Percentiles rank a stretch among this genome's conserved stretches.
Conservation (phyloP, 2,329 filamentous ascomycete species). For the Pseudogymnoascus sp. region DNA sequence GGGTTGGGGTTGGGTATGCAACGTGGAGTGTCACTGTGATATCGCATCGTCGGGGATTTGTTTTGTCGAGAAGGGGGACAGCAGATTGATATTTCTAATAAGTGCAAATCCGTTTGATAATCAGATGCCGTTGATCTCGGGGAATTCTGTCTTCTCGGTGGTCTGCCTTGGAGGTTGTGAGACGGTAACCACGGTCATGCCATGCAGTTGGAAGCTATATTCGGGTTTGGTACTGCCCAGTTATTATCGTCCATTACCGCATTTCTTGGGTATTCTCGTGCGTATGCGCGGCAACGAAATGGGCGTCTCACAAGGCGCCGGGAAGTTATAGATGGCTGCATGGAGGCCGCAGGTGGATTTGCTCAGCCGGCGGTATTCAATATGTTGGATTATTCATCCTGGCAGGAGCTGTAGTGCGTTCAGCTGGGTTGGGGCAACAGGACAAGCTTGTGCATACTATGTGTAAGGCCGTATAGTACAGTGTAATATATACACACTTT, state of each 20-base stretch:
- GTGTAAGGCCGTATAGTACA: neutral
- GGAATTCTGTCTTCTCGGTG: neutral
- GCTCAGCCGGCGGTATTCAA: neutral
- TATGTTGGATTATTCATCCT: neutral
- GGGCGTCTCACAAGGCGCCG: neutral
- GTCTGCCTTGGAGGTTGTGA: neutral
- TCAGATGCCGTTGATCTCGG: neutral
- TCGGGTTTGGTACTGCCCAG: neutral
- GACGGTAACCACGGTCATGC: neutral
- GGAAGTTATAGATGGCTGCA: slow-evolving; percentile 1
- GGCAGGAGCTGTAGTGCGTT: neutral
- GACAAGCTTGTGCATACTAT: neutral
- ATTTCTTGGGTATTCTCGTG: neutral
- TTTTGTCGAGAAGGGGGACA: neutral
- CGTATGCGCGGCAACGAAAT: neutral
- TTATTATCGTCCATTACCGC: slow-evolving; percentile 4
- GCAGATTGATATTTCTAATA: neutral
- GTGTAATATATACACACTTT: neutral
- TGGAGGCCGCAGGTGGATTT: neutral
- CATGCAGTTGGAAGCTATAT: neutral
- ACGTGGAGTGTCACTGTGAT: neutral
- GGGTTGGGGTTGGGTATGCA: neutral
- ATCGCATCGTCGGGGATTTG: neutral
- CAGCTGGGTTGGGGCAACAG: neutral
- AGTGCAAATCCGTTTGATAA: neutral